A percentile compares a stretch with the other conserved stretches of the same genome.
Evolutionary conservation across 371 early-diverging fungal genomes (phyloP).

Genomic region (Cokeromyces recurvatus): DNA sequence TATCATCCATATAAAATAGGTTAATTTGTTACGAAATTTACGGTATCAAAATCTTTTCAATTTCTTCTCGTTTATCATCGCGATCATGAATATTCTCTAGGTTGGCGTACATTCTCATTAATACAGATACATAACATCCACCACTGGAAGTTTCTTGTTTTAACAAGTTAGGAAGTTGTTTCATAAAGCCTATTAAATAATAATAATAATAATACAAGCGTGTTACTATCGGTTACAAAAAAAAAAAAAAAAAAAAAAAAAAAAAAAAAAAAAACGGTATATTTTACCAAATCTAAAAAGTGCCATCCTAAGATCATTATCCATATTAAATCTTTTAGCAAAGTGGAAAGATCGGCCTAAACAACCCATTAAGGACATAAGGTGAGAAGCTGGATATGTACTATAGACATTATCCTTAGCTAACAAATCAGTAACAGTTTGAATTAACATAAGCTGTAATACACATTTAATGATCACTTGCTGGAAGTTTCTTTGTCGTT

Average conservation of each 20-base stretch:
- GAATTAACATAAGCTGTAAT: constrained; percentile 72
- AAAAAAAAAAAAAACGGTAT: no score
- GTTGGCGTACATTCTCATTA: constrained; percentile 52
- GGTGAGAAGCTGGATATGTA: constrained; percentile 52
- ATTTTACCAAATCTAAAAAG: constrained; percentile 62
- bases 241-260: no score
- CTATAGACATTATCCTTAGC: constrained; percentile 58
- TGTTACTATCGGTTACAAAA: no score
- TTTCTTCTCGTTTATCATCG: constrained; percentile 40
- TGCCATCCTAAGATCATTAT: constrained; percentile 75
- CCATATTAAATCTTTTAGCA: constrained; percentile 78
- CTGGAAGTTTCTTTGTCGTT: constrained; percentile 66
- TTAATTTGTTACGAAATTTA: constrained; percentile 23
- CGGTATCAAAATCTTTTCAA: constrained; percentile 50
- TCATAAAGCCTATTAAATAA: constrained; percentile 68
- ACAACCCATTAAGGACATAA: constrained; percentile 70
- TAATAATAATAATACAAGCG: neutral
- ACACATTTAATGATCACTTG: constrained; percentile 76
- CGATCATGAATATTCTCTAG: constrained; percentile 45
- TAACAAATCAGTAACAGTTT: constrained; percentile 68
- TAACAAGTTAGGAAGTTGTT: constrained; percentile 82
- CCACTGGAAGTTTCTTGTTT: constrained; percentile 70
- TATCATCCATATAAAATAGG: no score
- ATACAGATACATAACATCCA: constrained; percentile 45
- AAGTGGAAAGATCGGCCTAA: constrained; percentile 80